These are phyloP conservation scores for Adenanthera pavonina DNA, from an alignment of 306 rosid species.

Conservation along the genomic window DNA sequence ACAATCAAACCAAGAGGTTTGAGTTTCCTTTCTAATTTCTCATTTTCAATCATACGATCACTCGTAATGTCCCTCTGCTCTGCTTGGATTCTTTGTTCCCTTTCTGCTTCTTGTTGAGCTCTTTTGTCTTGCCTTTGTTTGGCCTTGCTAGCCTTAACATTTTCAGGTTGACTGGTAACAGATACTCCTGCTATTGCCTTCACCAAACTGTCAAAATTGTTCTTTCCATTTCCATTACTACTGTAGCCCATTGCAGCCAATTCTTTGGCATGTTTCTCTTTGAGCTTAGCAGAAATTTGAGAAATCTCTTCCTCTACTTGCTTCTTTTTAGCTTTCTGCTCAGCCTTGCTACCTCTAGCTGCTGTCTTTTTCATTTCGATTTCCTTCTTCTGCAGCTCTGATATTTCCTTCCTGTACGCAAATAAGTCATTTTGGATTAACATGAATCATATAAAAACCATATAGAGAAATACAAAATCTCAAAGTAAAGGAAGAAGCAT, in stretches of 20 bases:
- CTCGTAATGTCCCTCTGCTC: conserved; percentile 78
- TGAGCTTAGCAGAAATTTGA: conserved; percentile 71
- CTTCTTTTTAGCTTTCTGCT: conserved; percentile 88
- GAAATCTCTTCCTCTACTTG: conserved; percentile 95
- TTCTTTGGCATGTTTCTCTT: conserved; percentile 75
- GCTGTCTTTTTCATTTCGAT: conserved; percentile 78
- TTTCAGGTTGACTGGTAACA: conserved; percentile 64
- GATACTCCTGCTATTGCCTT: conserved; percentile 92
- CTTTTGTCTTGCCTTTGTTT: conserved; percentile 69
- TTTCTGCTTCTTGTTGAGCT: conserved; percentile 87
- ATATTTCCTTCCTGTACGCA: conserved; percentile 77
- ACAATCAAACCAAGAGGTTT: conserved; percentile 79
- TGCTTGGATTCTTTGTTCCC: conserved; percentile 85
- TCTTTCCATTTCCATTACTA: conserved; percentile 58
- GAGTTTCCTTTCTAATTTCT: conserved; percentile 75
- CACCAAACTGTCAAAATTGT: conserved; percentile 71
- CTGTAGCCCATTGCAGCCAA: conserved; percentile 71
- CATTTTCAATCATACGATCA: conserved; percentile 76
- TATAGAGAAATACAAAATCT: conserved; percentile 9
- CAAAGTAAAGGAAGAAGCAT: conserved; percentile 14
- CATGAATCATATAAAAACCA: conserved; percentile 19
- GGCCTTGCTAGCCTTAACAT: conserved; percentile 69
- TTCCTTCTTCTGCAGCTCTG: conserved; percentile 82
- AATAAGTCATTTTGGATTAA: conserved; percentile 16
- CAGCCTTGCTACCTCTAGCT: conserved; percentile 96